A percentile compares a stretch with the other conserved stretches of the same genome.
phyloP scores from a whole-genome alignment of 164 flowering plant species.

The Vitis vinifera region DNA sequence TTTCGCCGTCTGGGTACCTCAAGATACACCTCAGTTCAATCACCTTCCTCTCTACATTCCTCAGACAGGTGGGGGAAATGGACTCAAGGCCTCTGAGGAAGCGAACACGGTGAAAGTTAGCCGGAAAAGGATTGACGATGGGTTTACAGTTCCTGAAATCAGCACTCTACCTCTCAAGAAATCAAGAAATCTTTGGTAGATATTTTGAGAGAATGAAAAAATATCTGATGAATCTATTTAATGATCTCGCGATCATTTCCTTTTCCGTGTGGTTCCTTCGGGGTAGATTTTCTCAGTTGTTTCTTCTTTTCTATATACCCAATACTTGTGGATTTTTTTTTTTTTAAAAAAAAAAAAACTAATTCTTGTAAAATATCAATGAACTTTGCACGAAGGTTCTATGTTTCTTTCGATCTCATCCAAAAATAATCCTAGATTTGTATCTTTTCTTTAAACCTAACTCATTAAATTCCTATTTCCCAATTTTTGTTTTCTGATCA shows the following conservation, averaged over 20 bases:
- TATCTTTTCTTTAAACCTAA: no score
- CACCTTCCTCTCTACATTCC: neutral
- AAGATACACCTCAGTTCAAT: conserved; percentile 1
- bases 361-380: no score
- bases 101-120: neutral
- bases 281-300: neutral
- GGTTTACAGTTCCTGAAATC: conserved; percentile 22
- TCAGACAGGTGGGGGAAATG: neutral
- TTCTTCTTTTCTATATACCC: no score
- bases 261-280: neutral
- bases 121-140: conserved; percentile 10
- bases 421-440: no score
- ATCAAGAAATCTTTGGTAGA: conserved; percentile 9
- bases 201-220: neutral
- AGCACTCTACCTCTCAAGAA: conserved; percentile 20
- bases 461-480: no score
- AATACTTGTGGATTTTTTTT: no score
- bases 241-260: neutral
- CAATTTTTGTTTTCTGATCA: no score
- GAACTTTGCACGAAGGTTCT: no score
- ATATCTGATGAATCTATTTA: neutral
- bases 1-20: conserved; percentile 17
- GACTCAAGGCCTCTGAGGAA: neutral
- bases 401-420: no score
- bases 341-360: no score